These are phyloP conservation scores for Seiridium unicorne DNA, from an alignment of 2,329 filamentous ascomycete species.

Conservation along the genomic window DNA sequence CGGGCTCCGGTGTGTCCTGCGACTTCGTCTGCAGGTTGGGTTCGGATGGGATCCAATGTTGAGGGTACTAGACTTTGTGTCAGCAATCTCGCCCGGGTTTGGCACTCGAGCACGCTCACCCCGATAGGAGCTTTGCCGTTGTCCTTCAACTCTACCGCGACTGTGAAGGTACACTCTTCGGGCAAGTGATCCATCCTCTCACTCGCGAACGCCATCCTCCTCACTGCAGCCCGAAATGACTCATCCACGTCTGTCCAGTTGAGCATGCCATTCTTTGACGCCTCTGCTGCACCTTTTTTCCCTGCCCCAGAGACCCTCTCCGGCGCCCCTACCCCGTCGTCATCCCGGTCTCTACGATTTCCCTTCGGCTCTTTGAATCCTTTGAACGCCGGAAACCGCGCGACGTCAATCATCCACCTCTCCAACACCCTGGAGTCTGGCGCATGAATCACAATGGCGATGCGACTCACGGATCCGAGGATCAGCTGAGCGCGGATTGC, in stretches of 20 bases:
- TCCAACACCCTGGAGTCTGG: slow-evolving; percentile 46
- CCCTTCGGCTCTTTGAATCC: slow-evolving; percentile 27
- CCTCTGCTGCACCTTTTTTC: not conserved
- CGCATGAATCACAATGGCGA: slow-evolving; percentile 46
- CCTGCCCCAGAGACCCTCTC: not conserved
- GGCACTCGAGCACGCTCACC: slow-evolving; percentile 35
- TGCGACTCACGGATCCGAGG: slow-evolving; percentile 44
- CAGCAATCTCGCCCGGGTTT: not conserved
- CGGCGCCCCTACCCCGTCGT: slow-evolving; percentile 11
- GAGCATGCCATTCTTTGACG: slow-evolving; percentile 20
- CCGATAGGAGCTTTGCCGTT: slow-evolving; percentile 57
- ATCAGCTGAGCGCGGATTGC: slow-evolving; percentile 71
- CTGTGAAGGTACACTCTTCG: slow-evolving; percentile 67
- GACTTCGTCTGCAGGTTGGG: slow-evolving; percentile 41
- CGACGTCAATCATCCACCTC: slow-evolving; percentile 61
- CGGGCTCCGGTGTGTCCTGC: slow-evolving; percentile 26
- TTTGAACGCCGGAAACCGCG: slow-evolving; percentile 47
- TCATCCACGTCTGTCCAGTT: slow-evolving; percentile 66
- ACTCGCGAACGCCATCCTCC: slow-evolving; percentile 59
- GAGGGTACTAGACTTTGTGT: slow-evolving; percentile 45
- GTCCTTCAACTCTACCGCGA: slow-evolving; percentile 72
- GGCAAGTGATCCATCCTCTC: slow-evolving; percentile 59
- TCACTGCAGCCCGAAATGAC: slow-evolving; percentile 67
- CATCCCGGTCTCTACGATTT: slow-evolving; percentile 22
- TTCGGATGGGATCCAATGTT: slow-evolving; percentile 59